Base-by-base conservation (phyloP, 1,284 basidiomycete species). In the Xerocomus cyaneibrunnescens region DNA sequence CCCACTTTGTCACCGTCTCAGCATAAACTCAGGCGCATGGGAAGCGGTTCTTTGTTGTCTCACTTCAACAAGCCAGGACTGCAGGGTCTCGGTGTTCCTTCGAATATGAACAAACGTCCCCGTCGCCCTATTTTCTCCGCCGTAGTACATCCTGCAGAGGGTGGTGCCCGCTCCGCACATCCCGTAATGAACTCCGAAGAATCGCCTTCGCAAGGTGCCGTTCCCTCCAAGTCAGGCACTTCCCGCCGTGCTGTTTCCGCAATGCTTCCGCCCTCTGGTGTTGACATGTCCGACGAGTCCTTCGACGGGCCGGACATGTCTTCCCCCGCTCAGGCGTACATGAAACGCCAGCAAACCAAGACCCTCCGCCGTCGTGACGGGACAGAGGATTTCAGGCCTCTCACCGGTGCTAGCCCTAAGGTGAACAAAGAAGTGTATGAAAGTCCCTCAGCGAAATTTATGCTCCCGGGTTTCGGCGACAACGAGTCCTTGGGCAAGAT, bases 401-500 rank as follows among this genome's bases (percentile, higher is more conserved):
- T 85, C 16, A 84, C 84, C 13, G 83, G 83, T 21, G 81, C 75
- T 9, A 80, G 76, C 22, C 78, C 81, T 17, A 65, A 77, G 60
- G 72, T 74, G 34, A 67, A 66, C 38, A 68, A 69, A 41, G 71
- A 75, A 41, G 69, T 71, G 66, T 74, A 73, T 36, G 81, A 83
- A 60, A 81, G 82, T 59, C 78, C 83, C 14, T 78, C 79, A 17
- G 71, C 74, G n/a, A 78, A 78, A 54, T 78, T 76, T 50, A 69
- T 84, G 68, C 73, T 74, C 39, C 75, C 77, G 48, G 87, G 92
- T 0, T 95, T 95, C 67, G 89, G 94, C n/a, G 90, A 93, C 62
- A 93, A 94, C 62, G 94, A 98, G 69, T 83, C 89, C 22, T 79
- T 88, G 56, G 94, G 94, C 41, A 99, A 99, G 75, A 82, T 96